phyloP scores from a whole-genome alignment of 1,284 basidiomycete species.

The Veloporphyrellus conicus region DNA sequence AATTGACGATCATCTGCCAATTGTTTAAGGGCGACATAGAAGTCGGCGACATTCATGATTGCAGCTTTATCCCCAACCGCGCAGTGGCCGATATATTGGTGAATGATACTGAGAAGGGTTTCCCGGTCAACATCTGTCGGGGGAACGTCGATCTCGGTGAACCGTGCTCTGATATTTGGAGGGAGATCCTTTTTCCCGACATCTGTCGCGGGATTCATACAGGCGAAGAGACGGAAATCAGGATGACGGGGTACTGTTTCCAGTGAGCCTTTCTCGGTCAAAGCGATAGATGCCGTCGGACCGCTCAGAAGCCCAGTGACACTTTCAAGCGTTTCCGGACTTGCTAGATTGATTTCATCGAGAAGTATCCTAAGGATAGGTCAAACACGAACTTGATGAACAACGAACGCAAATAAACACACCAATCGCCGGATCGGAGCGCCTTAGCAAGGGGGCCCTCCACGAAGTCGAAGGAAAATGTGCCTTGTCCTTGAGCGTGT shows the following conservation, averaged over 20 bases:
- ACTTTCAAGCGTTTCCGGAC: slow-evolving; percentile 92
- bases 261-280: slow-evolving; percentile 91
- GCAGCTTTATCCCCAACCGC: slow-evolving; percentile 84
- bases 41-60: slow-evolving; percentile 89
- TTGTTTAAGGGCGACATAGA: slow-evolving; percentile 82
- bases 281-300: slow-evolving; percentile 83
- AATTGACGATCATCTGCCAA: slow-evolving; percentile 78
- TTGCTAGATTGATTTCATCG: slow-evolving; percentile 95
- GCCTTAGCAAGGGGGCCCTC: slow-evolving; percentile 97
- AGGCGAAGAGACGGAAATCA: slow-evolving; percentile 95
- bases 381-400: slow-evolving; percentile 3
- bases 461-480: slow-evolving; percentile 91
- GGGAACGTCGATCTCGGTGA: slow-evolving; percentile 94
- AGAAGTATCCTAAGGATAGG: slow-evolving; percentile 71
- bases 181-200: slow-evolving; percentile 98
- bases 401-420: slow-evolving; percentile 24
- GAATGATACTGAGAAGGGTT: slow-evolving; percentile 83
- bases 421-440: slow-evolving; percentile 88
- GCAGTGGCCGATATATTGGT: slow-evolving; percentile 85
- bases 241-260: slow-evolving; percentile 89
- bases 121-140: slow-evolving; percentile 91
- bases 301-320: slow-evolving; percentile 83
- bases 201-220: slow-evolving; percentile 99
- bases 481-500: slow-evolving; percentile 79
- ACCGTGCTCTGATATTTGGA: slow-evolving; percentile 83